Evolutionary conservation across 768 basidiomycete genomes (phyloP), one percentile per base, ranked within the genome.

Genomic region (Boletus speciosus): DNA sequence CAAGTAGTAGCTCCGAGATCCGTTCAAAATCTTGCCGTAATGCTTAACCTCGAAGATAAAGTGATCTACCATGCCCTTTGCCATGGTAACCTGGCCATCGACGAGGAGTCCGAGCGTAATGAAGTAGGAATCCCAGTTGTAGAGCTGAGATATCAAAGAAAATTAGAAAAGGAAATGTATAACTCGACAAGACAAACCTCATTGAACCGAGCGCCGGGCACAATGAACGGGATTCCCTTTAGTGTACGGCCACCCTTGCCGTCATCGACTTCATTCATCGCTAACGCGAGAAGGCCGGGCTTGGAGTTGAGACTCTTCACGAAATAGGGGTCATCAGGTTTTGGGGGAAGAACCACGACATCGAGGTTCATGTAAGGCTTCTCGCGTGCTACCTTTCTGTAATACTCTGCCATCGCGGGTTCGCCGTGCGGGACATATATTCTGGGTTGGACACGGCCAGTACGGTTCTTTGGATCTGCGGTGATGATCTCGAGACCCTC

Each of bases 1-100:
- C 53, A 99, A 84, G 71, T 99, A 99, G 81, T 86, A 88, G 68
- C 90, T 91, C 63, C 96, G 88, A 71, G 88, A 95, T 57, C 96
- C 96, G 70, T 99, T 99, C 60, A 98, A 75, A 64, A 95, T 94
- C 74, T 96, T 95, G 76, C 90, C 90, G 68, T 97, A 97, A 73
- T 97, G 91, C 75, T 86, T 93, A 78, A 99, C 97, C 78, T 98
- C 93, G 69, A 98, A 99, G 66, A 97, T 90, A 75, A 98, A 99
- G 71, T 99, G 96, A 51, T 98, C 97, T 41, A 98, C 94, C 85
- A 98, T 93, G 64, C 93, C 92, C 72, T 94, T 93, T 19, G 97
- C 96, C 84, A 98, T 90, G 54, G 85, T 81, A 29, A 96, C 84
- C 64, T 93, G 87, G 27, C 94, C 95, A 66, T 99, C 96, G 23